Conservation (phyloP, 1,284 basidiomycete genomes). For the Leccinum huronense region DNA sequence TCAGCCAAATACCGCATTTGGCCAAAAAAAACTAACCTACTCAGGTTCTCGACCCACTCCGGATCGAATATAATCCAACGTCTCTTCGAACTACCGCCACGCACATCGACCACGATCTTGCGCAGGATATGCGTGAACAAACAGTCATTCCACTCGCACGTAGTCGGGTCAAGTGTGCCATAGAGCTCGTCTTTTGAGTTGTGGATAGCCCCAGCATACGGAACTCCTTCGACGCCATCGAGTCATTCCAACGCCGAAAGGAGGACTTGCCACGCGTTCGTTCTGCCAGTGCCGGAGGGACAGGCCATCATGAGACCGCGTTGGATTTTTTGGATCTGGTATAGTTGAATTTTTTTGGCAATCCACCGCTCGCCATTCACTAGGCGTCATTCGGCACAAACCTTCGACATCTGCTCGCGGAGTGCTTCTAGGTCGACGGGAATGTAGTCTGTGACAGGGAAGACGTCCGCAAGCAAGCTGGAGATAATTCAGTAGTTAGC, state of each 20-base stretch:
- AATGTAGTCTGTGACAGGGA: constrained; percentile 91
- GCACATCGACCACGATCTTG: constrained; percentile 98
- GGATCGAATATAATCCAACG: constrained; percentile 99
- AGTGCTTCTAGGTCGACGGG: constrained; percentile 89
- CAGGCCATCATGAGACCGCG: constrained; percentile 99
- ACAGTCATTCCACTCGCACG: constrained; percentile 99
- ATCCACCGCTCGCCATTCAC: constrained; percentile 90
- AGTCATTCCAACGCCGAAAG: constrained; percentile 88
- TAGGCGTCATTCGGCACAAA: constrained; percentile 85
- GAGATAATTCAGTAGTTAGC: constrained; percentile 14
- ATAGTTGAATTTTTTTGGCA: constrained; percentile 94
- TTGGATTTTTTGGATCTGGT: constrained; percentile 99
- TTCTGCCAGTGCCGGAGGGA: constrained; percentile 95
- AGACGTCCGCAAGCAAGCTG: constrained; percentile 94
- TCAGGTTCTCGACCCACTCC: constrained; percentile 99
- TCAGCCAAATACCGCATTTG: constrained; percentile 12
- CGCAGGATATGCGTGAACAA: constrained; percentile 97
- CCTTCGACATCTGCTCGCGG: constrained; percentile 79
- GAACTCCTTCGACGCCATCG: constrained; percentile 89
- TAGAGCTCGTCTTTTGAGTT: constrained; percentile 87
- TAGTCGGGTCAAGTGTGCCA: constrained; percentile 95
- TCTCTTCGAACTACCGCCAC: constrained; percentile 93
- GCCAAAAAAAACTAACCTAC: constrained; percentile 62
- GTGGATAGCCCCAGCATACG: constrained; percentile 98
- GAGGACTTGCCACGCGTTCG: constrained; percentile 95